Conservation (phyloP, 805 yeast species). For the Candida xyloterini region DNA sequence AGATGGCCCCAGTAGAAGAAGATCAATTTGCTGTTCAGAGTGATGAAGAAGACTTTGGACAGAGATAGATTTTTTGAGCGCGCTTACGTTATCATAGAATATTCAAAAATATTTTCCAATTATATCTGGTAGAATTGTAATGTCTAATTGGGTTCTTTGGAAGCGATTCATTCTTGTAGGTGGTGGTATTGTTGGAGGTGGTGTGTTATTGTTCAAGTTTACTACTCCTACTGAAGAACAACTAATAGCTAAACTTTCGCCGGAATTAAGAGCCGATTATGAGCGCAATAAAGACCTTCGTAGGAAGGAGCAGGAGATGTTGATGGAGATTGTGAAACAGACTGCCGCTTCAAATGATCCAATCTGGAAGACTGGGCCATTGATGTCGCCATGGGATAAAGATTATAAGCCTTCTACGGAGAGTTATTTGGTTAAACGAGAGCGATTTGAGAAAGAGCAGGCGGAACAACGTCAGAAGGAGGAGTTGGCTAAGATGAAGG, state of each 20-base stretch:
- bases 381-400: slow-evolving; percentile 66
- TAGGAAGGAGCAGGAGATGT: slow-evolving; percentile 63
- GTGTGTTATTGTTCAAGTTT: slow-evolving; percentile 67
- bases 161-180: slow-evolving; percentile 43
- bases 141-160: slow-evolving; percentile 24
- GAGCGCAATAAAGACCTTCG: slow-evolving; percentile 61
- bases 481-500: slow-evolving; percentile 41
- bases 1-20: slow-evolving; percentile 36
- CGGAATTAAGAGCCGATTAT: slow-evolving; percentile 77
- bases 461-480: slow-evolving; percentile 39
- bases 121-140: neutral
- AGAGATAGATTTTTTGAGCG: slow-evolving; percentile 1
- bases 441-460: slow-evolving; percentile 44
- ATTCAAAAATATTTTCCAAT: slow-evolving; percentile 1
- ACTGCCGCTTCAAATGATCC: slow-evolving; percentile 73
- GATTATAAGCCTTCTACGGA: slow-evolving; percentile 34
- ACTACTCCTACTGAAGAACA: slow-evolving; percentile 86
- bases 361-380: slow-evolving; percentile 75
- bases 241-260: slow-evolving; percentile 68
- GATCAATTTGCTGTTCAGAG: slow-evolving; percentile 48
- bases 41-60: slow-evolving; percentile 41
- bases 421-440: slow-evolving; percentile 39
- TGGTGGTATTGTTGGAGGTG: slow-evolving; percentile 65
- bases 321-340: slow-evolving; percentile 61
- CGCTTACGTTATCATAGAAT: slow-evolving; percentile 1